Conservation (phyloP, 208 protist genomes). For the Crithidia acanthocephali region DNA sequence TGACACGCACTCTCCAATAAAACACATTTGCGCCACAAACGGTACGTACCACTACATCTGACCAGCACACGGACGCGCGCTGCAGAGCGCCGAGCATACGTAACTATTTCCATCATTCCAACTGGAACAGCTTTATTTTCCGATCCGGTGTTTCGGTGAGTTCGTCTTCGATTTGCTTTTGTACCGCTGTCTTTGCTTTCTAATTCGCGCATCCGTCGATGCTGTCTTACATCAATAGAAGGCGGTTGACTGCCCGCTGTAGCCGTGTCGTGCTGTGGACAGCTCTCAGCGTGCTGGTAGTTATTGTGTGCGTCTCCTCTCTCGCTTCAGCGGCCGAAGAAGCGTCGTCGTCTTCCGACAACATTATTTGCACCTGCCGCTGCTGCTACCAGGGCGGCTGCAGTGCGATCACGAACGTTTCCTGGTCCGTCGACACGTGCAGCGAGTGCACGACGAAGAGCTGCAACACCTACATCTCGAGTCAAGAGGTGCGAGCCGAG, state of each 20-base stretch:
- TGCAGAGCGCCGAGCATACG: too few relatives aligned
- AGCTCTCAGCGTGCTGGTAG: neutral
- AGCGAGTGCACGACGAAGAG: slow-evolving; percentile 52
- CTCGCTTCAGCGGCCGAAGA: neutral
- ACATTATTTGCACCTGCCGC: slow-evolving; percentile 73
- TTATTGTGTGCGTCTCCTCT: neutral
- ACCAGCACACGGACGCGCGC: too few relatives aligned
- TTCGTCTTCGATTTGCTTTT: too few relatives aligned
- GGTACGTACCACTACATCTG: too few relatives aligned
- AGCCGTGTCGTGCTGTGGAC: neutral
- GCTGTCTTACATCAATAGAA: neutral
- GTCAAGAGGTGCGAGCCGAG: slow-evolving; percentile 53
- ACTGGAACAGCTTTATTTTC: too few relatives aligned
- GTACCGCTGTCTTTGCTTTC: neutral
- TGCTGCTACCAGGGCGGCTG: slow-evolving; percentile 84
- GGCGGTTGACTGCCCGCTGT: neutral
- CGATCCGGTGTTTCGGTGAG: too few relatives aligned
- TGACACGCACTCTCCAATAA: too few relatives aligned
- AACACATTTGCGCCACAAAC: too few relatives aligned
- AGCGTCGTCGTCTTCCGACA: slow-evolving; percentile 17
- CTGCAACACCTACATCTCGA: slow-evolving; percentile 67
- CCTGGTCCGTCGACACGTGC: slow-evolving; percentile 56
- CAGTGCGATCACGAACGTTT: slow-evolving; percentile 53
- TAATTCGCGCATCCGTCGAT: neutral
- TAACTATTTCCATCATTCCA: too few relatives aligned